Base-by-base conservation (phyloP, 2,329 filamentous ascomycete species). In the Coniosporium tulheliwenetii region DNA sequence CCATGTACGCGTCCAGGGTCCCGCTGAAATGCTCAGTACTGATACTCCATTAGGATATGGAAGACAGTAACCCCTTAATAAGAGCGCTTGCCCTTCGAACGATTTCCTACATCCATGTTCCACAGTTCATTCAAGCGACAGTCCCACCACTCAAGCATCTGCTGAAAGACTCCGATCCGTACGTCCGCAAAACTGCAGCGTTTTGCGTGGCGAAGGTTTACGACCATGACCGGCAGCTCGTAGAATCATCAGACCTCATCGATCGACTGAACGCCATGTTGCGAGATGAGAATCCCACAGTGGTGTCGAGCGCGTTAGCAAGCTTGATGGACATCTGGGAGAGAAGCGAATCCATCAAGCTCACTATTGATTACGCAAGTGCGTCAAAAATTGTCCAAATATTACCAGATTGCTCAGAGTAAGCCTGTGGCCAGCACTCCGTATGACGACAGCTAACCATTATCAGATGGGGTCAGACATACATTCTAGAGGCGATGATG, bases 341-440 rank as follows among this genome's bases (percentile, higher is more conserved):
- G 59, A 75, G 89, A 43, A 96, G 87, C 57, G 89, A 96, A 60
- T 85, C 83, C 43, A 98, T 98, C 61, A 95, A 94, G 59, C 77
- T 98, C 47, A 96, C 91, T 3, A 95, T 98, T 52, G 91, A 98
- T 63, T 96, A 98, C 58, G 77, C 78, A 46, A 98, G 93, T 62
- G 91, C 91, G 19, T 96, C 89, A 39, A 98, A 98, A 65, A 91
- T 98, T 69, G 86, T 96, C 31, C 86, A 91, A 36, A 96, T 98
- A 45, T 63, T 98, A 16, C 81, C 91, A 1, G 91, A 98, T 58
- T 96, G 91, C 64, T 96, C 91, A 13, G 91, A 98, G 84, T 93
- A 73, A 55, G 82, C 69, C 19, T 4, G 7, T 26, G 7, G 30
- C 47, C 53, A 46, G 50, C 19, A 7, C 19, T 3, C 19, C 19